Conservation (phyloP, 176 grass and related monocot genomes). For the Bolboschoenus planiculmis region DNA sequence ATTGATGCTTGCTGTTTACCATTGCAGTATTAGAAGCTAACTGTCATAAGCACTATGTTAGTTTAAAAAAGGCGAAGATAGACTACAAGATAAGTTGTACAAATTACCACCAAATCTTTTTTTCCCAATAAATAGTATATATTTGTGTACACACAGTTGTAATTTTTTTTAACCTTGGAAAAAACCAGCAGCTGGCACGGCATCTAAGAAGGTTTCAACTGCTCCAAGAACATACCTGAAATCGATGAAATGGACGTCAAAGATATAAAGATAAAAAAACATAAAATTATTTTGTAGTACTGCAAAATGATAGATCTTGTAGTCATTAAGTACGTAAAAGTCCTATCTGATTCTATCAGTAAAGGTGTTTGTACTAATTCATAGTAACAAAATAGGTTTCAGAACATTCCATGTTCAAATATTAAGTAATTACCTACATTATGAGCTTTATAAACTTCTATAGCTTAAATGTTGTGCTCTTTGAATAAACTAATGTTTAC, state of each 20-base stretch:
- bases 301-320: neutral
- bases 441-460: neutral
- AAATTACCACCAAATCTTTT: neutral
- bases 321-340: neutral
- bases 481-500: neutral
- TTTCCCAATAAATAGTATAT: neutral
- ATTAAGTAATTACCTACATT: neutral
- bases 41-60: neutral
- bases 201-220: slow-evolving; percentile 97
- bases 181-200: slow-evolving; percentile 85
- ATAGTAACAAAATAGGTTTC: neutral
- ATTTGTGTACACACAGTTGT: neutral
- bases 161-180: slow-evolving; percentile 59
- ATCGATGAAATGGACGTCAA: neutral
- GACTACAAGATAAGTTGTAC: neutral
- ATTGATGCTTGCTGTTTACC: neutral
- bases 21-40: neutral
- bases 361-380: neutral
- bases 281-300: neutral
- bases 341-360: neutral
- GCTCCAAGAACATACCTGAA: slow-evolving; percentile 98
- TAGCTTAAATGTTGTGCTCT: neutral
- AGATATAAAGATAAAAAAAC: slow-evolving; percentile 1
- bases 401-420: neutral
- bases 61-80: neutral